Base-by-base conservation (phyloP, 176 grass and related monocot species). In the Cenchrus americanus region DNA sequence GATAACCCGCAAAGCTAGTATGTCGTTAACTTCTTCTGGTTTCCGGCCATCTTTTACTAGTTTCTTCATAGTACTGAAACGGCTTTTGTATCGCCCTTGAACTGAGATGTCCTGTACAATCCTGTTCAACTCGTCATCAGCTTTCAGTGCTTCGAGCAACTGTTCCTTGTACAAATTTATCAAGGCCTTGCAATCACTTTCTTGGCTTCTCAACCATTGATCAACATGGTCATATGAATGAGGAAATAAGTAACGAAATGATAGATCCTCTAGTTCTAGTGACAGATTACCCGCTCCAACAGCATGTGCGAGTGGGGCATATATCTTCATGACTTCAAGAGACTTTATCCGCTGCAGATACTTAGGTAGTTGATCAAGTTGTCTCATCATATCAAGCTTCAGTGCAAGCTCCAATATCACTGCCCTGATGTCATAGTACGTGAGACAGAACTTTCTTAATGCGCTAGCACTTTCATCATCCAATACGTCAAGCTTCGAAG, bases 11-110 rank as follows among this genome's bases (percentile, higher is more conserved):
- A 98, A 76, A 77, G 89, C 96, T 81, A 98, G 75, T 51, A 98
- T 92, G 65, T 98, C 96, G 46, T 95, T 98, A 62, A 98, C 87
- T 82, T 95, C 87, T 91, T 95, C 91, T 41, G 89, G 92, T 50
- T 85, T 93, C 23, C 92, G 75, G 0, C 96, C 96, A 85, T 98
- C 91, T 81, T 92, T 98, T 73, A 98, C 69, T 66, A 98, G 55
- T 74, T 98, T 98, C 80, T 98, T 98, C 96, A 95, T 98, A 44
- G 91, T 98, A 72, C 96, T 98, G 80, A 95, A 98, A 66, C 91
- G 92, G 72, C 96, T 98, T 87, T 95, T 98, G 41, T 93, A 98
- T 26, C 96, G 73, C 44, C 96, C 79, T 80, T 88, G 44, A 77
- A 98, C 80, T 49, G 91, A 95, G 60, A 98, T 91, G 18, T 53